Evolutionary conservation across 2,329 filamentous ascomycete species (phyloP), one percentile per base, ranked within the genome.

Genomic region (Sphaerulina musiva): DNA sequence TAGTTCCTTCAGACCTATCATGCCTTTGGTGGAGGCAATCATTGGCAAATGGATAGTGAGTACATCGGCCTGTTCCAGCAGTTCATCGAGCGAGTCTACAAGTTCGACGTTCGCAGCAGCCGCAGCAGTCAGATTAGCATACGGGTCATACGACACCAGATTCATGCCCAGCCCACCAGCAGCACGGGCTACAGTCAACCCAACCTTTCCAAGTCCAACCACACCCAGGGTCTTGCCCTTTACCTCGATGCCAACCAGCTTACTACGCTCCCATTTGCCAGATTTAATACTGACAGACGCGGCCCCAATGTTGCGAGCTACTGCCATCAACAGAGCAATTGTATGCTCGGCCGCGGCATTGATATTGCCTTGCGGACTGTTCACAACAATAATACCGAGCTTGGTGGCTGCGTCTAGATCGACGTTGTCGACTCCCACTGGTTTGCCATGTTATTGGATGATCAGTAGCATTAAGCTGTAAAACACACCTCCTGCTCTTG

Each of bases 31-130:
- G 5, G 84, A 86, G 5, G 86, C 86, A 55, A 91, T 80, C 53
- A 93, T 75, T 0, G 89, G 89, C 0, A 87, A 92, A 66, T 93
- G 88, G 8, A 92, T 83, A 0, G 87, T 91, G 57, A 93, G 67
- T 66, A 92, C 91, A 69, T 92, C 87, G 1, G 84, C 81, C 26
- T 77, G 74, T 1, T 82, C 78, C 11, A 93, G 75, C 11, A 92
- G 72, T 20, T 75, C 71, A 31, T 67, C 62, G 53, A 70, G 59
- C 5, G 63, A 62, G 14, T 61, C 52, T 2, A 68, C 55, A 11
- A 69, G 58, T 36, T 68, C 64, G 12, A 90, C 86, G 6, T 83
- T 84, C 1, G 83, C 84, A 17, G 84, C 78, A 3, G 78, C 75
- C 2, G 87, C 87, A 40, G 91, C 78, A n/a, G 85, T 82, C 0